A percentile compares a stretch with the other conserved stretches of the same genome.
phyloP scores from a whole-genome alignment of 1,284 basidiomycete genomes.

The Athelia psychrophila region DNA sequence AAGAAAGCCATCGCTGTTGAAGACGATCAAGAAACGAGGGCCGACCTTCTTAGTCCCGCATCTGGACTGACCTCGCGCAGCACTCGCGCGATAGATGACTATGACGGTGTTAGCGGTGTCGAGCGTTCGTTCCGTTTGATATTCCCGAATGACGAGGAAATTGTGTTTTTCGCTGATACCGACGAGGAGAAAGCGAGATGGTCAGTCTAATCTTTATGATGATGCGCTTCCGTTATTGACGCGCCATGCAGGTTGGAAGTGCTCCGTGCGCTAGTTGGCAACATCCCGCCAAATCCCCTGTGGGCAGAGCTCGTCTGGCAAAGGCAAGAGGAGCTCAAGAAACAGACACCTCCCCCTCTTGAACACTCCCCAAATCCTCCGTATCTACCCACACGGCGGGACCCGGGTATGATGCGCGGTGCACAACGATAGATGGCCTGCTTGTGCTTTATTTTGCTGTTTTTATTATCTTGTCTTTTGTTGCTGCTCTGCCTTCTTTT shows the following conservation, averaged over 20 bases:
- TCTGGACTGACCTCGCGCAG: slow-evolving; percentile 35
- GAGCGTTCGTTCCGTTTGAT: slow-evolving; percentile 86
- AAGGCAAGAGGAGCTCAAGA: slow-evolving; percentile 49
- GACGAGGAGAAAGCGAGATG: slow-evolving; percentile 87
- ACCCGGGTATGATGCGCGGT: no score
- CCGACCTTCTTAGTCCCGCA: slow-evolving; percentile 40
- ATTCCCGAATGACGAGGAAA: slow-evolving; percentile 80
- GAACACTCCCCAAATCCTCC: no score
- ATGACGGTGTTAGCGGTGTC: slow-evolving; percentile 72
- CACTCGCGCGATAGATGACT: slow-evolving; percentile 51
- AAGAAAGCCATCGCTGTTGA: slow-evolving; percentile 79
- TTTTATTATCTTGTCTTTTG: no score
- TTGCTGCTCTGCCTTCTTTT: no score
- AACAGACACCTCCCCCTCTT: slow-evolving; percentile 11
- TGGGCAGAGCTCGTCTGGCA: slow-evolving; percentile 91
- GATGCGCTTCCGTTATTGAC: slow-evolving; percentile 2
- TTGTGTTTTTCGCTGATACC: slow-evolving; percentile 89
- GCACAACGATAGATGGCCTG: no score
- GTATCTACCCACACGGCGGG: no score
- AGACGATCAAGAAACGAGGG: slow-evolving; percentile 65
- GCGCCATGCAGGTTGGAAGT: slow-evolving; percentile 72
- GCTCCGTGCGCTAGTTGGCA: slow-evolving; percentile 76
- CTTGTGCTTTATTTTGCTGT: no score
- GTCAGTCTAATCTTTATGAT: slow-evolving; percentile 43
- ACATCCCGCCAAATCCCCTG: slow-evolving; percentile 84